phyloP scores from a whole-genome alignment of 371 early-diverging fungal species.

The Mucor saturninus region DNA sequence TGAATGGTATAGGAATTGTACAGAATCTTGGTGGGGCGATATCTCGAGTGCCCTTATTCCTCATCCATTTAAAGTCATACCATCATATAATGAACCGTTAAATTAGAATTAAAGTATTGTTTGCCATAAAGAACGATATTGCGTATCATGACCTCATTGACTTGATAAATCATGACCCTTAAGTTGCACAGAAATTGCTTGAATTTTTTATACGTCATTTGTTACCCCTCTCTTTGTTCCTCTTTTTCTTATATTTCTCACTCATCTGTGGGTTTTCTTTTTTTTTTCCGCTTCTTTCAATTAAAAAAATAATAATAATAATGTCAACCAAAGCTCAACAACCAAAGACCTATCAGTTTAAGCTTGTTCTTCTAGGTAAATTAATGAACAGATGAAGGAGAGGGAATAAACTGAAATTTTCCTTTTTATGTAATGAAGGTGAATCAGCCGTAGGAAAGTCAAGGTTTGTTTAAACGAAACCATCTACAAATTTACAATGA shows the following conservation, averaged over 20 bases:
- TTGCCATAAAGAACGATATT: not conserved
- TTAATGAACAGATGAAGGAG: constrained; percentile 18
- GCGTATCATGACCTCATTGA: not conserved
- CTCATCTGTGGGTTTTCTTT: not conserved
- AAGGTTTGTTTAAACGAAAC: constrained; percentile 53
- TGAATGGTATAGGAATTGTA: constrained; percentile 66
- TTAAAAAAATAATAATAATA: constrained; percentile 1
- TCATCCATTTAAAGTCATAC: constrained; percentile 60
- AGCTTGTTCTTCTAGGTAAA: constrained; percentile 80
- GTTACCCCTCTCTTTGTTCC: not conserved
- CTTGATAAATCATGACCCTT: not conserved
- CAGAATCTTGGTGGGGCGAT: constrained; percentile 70
- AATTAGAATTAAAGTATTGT: not conserved
- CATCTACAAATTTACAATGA: not conserved
- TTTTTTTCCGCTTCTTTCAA: not conserved
- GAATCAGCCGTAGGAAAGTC: constrained; percentile 92
- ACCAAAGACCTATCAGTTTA: constrained; percentile 72
- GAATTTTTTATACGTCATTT: constrained; percentile 1
- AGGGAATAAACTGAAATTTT: not conserved
- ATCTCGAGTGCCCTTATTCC: constrained; percentile 55
- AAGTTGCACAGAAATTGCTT: not conserved
- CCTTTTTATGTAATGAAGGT: constrained; percentile 48
- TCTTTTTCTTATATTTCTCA: not conserved
- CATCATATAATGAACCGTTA: constrained; percentile 32
- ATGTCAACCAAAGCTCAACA: constrained; percentile 4